A percentile compares a stretch with the other conserved stretches of the same genome.
Evolutionary conservation across 441 rosid species (phyloP).

Genomic region (Arabidopsis lyrata): DNA sequence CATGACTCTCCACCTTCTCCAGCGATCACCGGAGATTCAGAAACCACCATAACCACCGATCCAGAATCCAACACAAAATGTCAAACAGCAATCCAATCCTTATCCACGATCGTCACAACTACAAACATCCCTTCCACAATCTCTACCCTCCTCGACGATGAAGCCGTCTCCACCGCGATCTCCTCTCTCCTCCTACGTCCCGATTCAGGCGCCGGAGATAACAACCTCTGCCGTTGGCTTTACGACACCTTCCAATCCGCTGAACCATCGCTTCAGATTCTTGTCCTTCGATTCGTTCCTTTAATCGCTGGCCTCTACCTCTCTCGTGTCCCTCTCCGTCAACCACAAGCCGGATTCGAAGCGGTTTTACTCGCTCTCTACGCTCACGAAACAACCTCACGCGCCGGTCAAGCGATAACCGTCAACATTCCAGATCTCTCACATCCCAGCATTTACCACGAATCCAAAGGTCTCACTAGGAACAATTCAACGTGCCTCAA

Average conservation of each 20-base stretch:
- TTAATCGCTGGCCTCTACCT: constrained; percentile 73
- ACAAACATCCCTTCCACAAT: constrained; percentile 49
- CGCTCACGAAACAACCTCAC: constrained; percentile 71
- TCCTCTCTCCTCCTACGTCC: constrained; percentile 71
- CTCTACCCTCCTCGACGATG: constrained; percentile 67
- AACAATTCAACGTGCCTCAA: constrained; percentile 61
- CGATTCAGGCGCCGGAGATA: constrained; percentile 78
- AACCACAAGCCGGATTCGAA: constrained; percentile 87
- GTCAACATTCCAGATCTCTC: constrained; percentile 76
- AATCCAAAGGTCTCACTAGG: constrained; percentile 48
- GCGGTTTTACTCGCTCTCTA: constrained; percentile 82
- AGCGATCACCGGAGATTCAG: constrained; percentile 10
- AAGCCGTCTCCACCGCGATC: constrained; percentile 58
- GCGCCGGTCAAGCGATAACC: constrained; percentile 66
- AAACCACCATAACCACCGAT: constrained; percentile 33
- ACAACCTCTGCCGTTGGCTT: constrained; percentile 89
- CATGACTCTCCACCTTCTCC: constrained; percentile 36
- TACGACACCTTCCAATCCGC: constrained; percentile 83
- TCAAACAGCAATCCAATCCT: constrained; percentile 56
- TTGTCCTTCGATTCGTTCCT: constrained; percentile 82
- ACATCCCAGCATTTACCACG: constrained; percentile 78
- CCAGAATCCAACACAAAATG: constrained; percentile 47
- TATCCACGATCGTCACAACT: constrained; percentile 57
- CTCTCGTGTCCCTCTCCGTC: constrained; percentile 66
- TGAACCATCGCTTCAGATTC: constrained; percentile 67